These are phyloP conservation scores for Aphanomyces cochlioides DNA, from an alignment of 352 stramenopile genomes.

Conservation along the genomic window DNA sequence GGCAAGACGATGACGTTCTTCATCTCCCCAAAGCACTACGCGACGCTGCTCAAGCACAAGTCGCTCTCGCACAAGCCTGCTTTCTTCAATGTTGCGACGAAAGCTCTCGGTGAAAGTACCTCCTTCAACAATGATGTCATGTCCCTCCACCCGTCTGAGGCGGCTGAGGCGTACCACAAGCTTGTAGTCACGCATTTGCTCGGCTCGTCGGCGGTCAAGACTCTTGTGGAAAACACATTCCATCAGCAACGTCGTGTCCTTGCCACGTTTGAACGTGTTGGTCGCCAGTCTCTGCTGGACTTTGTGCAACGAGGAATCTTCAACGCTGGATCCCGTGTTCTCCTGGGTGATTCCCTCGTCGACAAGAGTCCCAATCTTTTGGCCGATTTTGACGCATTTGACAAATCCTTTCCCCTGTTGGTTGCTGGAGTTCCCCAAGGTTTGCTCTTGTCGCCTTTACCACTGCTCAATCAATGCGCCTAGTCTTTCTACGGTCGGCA, in stretches of 20 bases:
- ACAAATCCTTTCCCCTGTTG: conserved; percentile 22
- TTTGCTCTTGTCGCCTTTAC: not conserved
- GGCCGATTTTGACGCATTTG: conserved; percentile 15
- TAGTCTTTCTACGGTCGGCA: conserved; percentile 11
- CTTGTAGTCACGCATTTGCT: not conserved
- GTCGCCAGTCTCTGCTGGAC: not conserved
- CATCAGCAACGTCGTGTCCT: conserved; percentile 18
- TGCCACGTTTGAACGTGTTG: not conserved
- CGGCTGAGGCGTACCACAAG: not conserved
- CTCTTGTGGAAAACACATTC: conserved; percentile 7
- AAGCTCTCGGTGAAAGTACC: not conserved
- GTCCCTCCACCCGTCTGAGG: not conserved
- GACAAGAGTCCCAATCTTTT: not conserved
- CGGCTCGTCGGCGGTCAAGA: not conserved
- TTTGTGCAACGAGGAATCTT: conserved; percentile 21
- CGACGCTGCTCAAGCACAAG: conserved; percentile 17
- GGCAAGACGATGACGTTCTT: conserved; percentile 29
- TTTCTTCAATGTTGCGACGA: not conserved
- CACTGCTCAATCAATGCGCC: not conserved
- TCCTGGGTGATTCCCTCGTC: conserved; percentile 17
- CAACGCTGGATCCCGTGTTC: conserved; percentile 3
- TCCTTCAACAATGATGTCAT: not conserved
- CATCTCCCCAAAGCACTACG: conserved; percentile 7
- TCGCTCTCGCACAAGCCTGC: conserved; percentile 12
- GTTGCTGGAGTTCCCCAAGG: conserved; percentile 9